A percentile compares a stretch with the other conserved stretches of the same genome.
These are phyloP conservation scores for Rhizophagus prolifer DNA, from an alignment of 192 early-diverging fungal genomes.

Conservation along the genomic window DNA sequence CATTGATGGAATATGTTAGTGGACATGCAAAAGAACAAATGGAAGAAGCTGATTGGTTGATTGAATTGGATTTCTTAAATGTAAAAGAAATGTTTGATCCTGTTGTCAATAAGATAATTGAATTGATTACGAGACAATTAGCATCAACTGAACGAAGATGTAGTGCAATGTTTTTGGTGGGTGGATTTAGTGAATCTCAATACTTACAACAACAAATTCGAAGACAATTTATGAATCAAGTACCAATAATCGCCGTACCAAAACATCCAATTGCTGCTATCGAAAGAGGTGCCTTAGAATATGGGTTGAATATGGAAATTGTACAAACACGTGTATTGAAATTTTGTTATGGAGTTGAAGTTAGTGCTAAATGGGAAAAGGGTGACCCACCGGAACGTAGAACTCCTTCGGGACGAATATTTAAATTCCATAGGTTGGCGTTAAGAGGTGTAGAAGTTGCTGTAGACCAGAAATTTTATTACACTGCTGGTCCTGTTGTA, in stretches of 20 bases:
- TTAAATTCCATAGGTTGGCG: slow-evolving; percentile 24
- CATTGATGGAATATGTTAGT: slow-evolving; percentile 25
- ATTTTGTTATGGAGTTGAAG: slow-evolving; percentile 21
- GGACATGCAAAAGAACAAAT: slow-evolving; percentile 41
- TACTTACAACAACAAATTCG: slow-evolving; percentile 51
- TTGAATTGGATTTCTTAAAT: slow-evolving; percentile 46
- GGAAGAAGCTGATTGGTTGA: slow-evolving; percentile 51
- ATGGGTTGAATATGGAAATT: slow-evolving; percentile 22
- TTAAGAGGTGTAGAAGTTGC: slow-evolving; percentile 19
- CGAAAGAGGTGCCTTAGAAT: slow-evolving; percentile 44
- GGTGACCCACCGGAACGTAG: slow-evolving; percentile 23
- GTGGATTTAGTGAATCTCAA: slow-evolving; percentile 54
- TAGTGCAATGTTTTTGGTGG: slow-evolving; percentile 56
- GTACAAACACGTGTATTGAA: slow-evolving; percentile 28
- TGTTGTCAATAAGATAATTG: slow-evolving; percentile 53
- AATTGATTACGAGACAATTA: slow-evolving; percentile 51
- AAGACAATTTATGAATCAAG: slow-evolving; percentile 42
- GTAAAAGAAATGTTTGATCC: slow-evolving; percentile 59
- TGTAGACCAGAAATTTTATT: slow-evolving; percentile 27
- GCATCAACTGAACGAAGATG: slow-evolving; percentile 41
- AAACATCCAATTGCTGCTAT: slow-evolving; percentile 54
- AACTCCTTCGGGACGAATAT: background rate
- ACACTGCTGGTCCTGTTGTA: slow-evolving; percentile 9
- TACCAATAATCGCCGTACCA: slow-evolving; percentile 53
- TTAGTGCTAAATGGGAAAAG: slow-evolving; percentile 17